Conservation (phyloP, 257 asterid genomes). For the Solanum peruvianum region DNA sequence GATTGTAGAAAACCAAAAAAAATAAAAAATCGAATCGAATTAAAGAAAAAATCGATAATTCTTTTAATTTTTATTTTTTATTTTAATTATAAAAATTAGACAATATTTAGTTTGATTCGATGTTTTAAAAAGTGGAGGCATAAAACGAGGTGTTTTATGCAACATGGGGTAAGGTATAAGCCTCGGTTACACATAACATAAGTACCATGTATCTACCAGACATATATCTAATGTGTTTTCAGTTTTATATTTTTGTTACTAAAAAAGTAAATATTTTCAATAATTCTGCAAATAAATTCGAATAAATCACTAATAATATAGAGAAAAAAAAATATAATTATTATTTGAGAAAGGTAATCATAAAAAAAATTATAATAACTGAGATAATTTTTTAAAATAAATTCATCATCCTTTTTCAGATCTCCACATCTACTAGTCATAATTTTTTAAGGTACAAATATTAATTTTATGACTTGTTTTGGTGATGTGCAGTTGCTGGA, state of each 20-base stretch:
- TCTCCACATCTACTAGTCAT: too few relatives aligned
- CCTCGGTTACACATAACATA: background rate
- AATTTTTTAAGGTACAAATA: too few relatives aligned
- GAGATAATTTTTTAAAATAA: too few relatives aligned
- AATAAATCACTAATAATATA: background rate
- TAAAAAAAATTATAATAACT: too few relatives aligned
- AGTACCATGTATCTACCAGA: background rate
- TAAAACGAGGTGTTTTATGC: too few relatives aligned
- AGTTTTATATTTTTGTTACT: too few relatives aligned
- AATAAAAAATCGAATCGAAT: background rate
- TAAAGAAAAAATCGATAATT: background rate
- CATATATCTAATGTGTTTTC: too few relatives aligned
- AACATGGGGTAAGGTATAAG: background rate
- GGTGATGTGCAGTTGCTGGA: constrained; percentile 51
- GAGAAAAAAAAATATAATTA: too few relatives aligned
- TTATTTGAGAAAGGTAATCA: too few relatives aligned
- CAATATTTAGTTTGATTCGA: background rate
- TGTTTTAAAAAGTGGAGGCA: background rate
- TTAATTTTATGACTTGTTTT: background rate
- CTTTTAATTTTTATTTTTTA: background rate
- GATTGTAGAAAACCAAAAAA: background rate
- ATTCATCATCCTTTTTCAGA: too few relatives aligned
- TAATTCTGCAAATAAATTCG: too few relatives aligned
- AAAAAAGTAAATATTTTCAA: too few relatives aligned
- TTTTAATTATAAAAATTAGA: background rate